A percentile compares a stretch with the other conserved stretches of the same genome.
phyloP scores from a whole-genome alignment of 2,329 filamentous ascomycete species.

The Cordyceps farinosa region DNA sequence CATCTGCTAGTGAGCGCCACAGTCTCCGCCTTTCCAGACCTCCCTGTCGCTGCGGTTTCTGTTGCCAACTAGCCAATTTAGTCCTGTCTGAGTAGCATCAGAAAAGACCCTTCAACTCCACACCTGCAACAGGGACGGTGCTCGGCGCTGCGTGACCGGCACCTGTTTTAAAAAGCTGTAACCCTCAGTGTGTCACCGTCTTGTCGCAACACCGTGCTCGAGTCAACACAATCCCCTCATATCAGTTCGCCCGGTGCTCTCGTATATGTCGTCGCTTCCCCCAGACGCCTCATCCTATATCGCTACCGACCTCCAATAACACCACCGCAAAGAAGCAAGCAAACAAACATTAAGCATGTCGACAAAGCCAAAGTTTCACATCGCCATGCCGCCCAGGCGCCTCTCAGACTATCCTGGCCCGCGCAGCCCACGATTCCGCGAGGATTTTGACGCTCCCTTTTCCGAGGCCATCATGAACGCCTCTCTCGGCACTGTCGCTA shows the following conservation, averaged over 20 bases:
- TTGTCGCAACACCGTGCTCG: background rate
- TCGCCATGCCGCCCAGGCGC: slow-evolving; percentile 15
- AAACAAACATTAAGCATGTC: slow-evolving; percentile 9
- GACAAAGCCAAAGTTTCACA: slow-evolving; percentile 16
- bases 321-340: background rate
- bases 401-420: slow-evolving; percentile 17
- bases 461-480: slow-evolving; percentile 34
- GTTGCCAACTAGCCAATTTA: background rate
- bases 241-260: background rate
- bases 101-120: slow-evolving; percentile 13
- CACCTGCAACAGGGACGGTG: slow-evolving; percentile 2
- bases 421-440: slow-evolving; percentile 34
- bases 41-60: background rate
- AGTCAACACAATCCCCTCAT: background rate
- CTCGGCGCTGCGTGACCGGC: slow-evolving; percentile 15
- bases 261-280: background rate
- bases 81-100: slow-evolving; percentile 11
- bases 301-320: background rate
- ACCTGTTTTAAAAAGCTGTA: slow-evolving; percentile 11
- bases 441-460: slow-evolving; percentile 39
- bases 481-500: slow-evolving; percentile 28
- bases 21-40: slow-evolving; percentile 11
- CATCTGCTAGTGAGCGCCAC: background rate
- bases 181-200: slow-evolving; percentile 15
- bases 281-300: background rate